Base-by-base conservation (phyloP, 2,329 filamentous ascomycete genomes). In the Aspergillus novofumigatus region DNA sequence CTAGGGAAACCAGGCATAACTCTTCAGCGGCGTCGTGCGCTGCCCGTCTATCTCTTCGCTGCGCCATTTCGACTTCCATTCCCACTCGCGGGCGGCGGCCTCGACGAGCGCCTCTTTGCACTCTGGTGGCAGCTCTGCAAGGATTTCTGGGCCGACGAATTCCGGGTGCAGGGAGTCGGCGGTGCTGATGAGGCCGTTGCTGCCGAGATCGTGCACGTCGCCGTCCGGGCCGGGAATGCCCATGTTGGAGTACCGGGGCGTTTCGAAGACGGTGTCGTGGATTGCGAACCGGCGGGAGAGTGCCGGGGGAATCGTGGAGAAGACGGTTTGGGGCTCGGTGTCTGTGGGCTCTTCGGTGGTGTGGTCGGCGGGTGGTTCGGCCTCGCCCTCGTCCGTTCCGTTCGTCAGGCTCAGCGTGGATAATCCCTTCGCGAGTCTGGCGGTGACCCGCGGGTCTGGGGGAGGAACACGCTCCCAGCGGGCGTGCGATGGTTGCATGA, bases 401-500 rank as follows among this genome's bases (percentile, higher is more conserved):
- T 74, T 72, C 28, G 72, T 68, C 52, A 75, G 61, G 28, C 65
- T 71, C 32, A 74, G 60, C 1, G 67, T 69, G 5, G 72, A 71
- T 67, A 73, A 65, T 53, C 70, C 67, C 51, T 70, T 66, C 20
- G 69, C 66, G 50, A 74, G 65, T 53, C 67, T 69, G 47, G 54
- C 62, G 9, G 69, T 59, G 32, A 58, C 51, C 48, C 62, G 63
- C 20, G 67, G 52, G 42, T 78, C 73, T 11, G 76, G 69, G 1
- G 80, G 77, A 2, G 82, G 72, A 2, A 95, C 80, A 59, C 88
- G 85, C 75, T 94, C 90, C 79, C 92, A 92, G 58, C 88, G 87
- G 9, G 86, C 91, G 65, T 91, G 90, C 2, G 91, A 94, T 2
- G 94, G 91, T 73, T 99, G 94, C 83, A 92, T 96, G 68, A 83